A percentile compares a stretch with the other conserved stretches of the same genome.
Evolutionary conservation across 2,329 filamentous ascomycete genomes (phyloP).

Genomic region (Gnomoniopsis smithogilvyi): DNA sequence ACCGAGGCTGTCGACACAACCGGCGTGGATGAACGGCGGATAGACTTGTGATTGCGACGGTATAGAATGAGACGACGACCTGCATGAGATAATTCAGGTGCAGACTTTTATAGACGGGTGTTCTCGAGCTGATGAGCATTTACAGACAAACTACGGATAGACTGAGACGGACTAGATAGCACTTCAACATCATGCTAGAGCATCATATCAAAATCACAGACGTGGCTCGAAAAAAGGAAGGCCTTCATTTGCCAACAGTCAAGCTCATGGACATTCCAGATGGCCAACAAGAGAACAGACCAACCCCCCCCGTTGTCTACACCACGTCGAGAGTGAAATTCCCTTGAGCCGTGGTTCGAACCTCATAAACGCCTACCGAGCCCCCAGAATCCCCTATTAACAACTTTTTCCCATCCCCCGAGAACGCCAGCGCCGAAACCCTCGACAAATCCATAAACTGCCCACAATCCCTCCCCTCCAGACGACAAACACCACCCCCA

Average conservation of each 20-base stretch:
- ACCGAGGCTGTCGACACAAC: background rate
- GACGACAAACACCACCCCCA: slow-evolving; percentile 21
- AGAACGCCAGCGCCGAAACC: slow-evolving; percentile 36
- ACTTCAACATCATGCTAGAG: too few species aligned
- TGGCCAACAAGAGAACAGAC: background rate
- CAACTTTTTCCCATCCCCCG: slow-evolving; percentile 33
- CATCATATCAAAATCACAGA: too few species aligned
- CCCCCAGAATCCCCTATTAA: slow-evolving; percentile 33
- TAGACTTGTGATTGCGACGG: background rate
- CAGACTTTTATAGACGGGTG: too few species aligned
- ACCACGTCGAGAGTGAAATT: background rate
- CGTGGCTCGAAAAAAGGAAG: too few species aligned
- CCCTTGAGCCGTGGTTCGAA: slow-evolving; percentile 15
- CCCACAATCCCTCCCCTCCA: slow-evolving; percentile 28
- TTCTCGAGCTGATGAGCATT: too few species aligned
- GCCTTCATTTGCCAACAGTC: too few species aligned
- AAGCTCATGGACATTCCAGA: background rate
- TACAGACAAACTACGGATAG: too few species aligned
- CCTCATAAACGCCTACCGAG: slow-evolving; percentile 33
- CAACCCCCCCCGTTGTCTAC: background rate
- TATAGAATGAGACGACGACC: background rate
- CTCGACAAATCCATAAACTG: slow-evolving; percentile 31
- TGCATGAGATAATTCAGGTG: too few species aligned
- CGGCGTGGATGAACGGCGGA: background rate
- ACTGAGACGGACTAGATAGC: too few species aligned